Evolutionary conservation across 371 early-diverging fungal genomes (phyloP).

Genomic region (Rhizopus sp.): DNA sequence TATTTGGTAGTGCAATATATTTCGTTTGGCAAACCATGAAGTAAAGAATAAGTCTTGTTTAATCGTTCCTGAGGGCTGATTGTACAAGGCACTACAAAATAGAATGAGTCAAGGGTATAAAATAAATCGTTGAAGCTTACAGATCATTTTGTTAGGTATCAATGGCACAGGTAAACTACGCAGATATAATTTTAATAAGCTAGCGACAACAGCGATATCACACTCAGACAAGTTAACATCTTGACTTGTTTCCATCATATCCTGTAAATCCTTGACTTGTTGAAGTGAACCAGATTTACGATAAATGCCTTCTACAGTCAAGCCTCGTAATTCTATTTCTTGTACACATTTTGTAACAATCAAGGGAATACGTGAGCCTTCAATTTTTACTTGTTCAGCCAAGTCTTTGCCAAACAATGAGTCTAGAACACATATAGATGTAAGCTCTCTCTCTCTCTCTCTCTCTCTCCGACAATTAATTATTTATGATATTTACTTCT

Average conservation of each 20-base stretch:
- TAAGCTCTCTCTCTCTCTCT: background rate
- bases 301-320: conserved; percentile 69
- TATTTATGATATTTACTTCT: background rate
- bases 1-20: conserved; percentile 38
- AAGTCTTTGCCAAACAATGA: conserved; percentile 25
- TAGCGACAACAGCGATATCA: conserved; percentile 74
- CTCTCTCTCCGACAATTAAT: background rate
- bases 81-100: background rate
- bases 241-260: conserved; percentile 42
- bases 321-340: conserved; percentile 24
- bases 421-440: conserved; percentile 1
- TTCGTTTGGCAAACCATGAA: conserved; percentile 34
- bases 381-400: conserved; percentile 18
- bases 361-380: conserved; percentile 16
- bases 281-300: conserved; percentile 82
- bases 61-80: background rate
- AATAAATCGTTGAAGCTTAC: conserved; percentile 51
- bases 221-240: conserved; percentile 42
- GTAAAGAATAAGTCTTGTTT: conserved; percentile 2
- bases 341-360: conserved; percentile 17
- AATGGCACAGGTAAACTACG: conserved; percentile 88
- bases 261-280: conserved; percentile 66
- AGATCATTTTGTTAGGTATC: conserved; percentile 75
- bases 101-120: background rate
- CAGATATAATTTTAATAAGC: conserved; percentile 89